phyloP scores from a whole-genome alignment of 164 flowering plant genomes.

The Liquidambar formosana region DNA sequence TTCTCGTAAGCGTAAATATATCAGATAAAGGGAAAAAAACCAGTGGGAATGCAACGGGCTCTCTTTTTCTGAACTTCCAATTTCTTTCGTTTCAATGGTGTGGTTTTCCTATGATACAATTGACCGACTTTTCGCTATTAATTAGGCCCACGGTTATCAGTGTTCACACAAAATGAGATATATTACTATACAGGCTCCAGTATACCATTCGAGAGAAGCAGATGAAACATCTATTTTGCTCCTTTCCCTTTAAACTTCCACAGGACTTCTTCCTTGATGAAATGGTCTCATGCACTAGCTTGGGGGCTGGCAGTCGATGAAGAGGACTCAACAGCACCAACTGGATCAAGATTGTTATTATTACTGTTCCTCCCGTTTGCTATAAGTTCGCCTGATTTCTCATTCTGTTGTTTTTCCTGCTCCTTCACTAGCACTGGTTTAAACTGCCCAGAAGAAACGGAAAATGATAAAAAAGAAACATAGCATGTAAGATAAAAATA shows the following conservation, averaged over 20 bases:
- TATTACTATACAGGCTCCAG: background rate
- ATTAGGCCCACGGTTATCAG: no score
- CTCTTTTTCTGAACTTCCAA: no score
- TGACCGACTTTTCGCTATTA: no score
- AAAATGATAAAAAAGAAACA: conserved; percentile 5
- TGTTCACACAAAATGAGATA: background rate
- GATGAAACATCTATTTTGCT: background rate
- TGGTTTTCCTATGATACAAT: no score
- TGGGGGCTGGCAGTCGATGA: conserved; percentile 32
- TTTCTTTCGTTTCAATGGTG: no score
- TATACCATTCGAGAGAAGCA: background rate
- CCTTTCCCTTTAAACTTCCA: background rate
- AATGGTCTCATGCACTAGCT: conserved; percentile 13
- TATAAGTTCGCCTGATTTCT: conserved; percentile 29
- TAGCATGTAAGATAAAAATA: background rate
- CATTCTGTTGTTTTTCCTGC: conserved; percentile 30
- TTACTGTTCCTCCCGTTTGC: conserved; percentile 33
- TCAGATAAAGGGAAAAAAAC: no score
- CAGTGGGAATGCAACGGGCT: no score
- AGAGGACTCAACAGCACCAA: conserved; percentile 46
- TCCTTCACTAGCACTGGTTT: conserved; percentile 69
- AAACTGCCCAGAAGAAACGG: conserved; percentile 47
- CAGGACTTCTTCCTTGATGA: background rate
- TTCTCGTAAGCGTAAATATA: no score
- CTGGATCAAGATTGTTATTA: conserved; percentile 38